Percentiles rank a stretch among this genome's conserved stretches.
These are phyloP conservation scores for Thalassiosira ordinaria DNA, from an alignment of 352 stramenopile genomes.

Conservation along the genomic window DNA sequence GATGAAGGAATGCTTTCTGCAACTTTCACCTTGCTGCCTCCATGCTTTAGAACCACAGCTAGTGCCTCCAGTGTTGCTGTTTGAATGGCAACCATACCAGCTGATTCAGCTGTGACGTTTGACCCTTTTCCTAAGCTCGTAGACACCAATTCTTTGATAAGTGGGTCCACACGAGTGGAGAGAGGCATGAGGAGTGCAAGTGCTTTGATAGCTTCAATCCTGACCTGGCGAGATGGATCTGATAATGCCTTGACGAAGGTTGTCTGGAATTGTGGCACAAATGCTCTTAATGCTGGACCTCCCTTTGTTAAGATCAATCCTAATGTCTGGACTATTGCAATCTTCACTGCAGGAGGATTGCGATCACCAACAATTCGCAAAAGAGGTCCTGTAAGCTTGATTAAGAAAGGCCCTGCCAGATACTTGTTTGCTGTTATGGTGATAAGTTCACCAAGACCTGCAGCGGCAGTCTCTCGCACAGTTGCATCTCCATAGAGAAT, in stretches of 20 bases:
- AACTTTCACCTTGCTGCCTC: slow-evolving; percentile 83
- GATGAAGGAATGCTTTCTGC: slow-evolving; percentile 81
- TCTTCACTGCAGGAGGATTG: slow-evolving; percentile 97
- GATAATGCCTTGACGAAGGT: slow-evolving; percentile 99
- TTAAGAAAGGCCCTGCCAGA: slow-evolving; percentile 91
- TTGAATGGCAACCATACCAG: slow-evolving; percentile 79
- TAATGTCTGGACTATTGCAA: slow-evolving; percentile 96
- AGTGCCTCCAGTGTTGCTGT: slow-evolving; percentile 83
- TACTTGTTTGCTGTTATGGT: slow-evolving; percentile 92
- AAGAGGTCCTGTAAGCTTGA: slow-evolving; percentile 96
- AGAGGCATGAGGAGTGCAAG: slow-evolving; percentile 93
- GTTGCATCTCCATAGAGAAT: slow-evolving; percentile 92
- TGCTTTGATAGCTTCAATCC: slow-evolving; percentile 90
- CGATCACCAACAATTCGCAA: slow-evolving; percentile 99
- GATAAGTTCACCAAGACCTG: slow-evolving; percentile 96
- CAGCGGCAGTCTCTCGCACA: slow-evolving; percentile 87
- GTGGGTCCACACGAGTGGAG: slow-evolving; percentile 93
- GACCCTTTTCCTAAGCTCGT: slow-evolving; percentile 66
- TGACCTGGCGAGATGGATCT: slow-evolving; percentile 93
- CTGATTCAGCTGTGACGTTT: slow-evolving; percentile 57
- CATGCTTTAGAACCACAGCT: slow-evolving; percentile 75
- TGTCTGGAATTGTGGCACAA: slow-evolving; percentile 98
- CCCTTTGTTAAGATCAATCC: slow-evolving; percentile 96
- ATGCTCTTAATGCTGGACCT: slow-evolving; percentile 96
- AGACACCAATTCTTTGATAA: slow-evolving; percentile 92